Percentiles rank a stretch among this genome's conserved stretches.
Conservation (phyloP, 2,329 filamentous ascomycete genomes). For the Curvularia lunata region DNA sequence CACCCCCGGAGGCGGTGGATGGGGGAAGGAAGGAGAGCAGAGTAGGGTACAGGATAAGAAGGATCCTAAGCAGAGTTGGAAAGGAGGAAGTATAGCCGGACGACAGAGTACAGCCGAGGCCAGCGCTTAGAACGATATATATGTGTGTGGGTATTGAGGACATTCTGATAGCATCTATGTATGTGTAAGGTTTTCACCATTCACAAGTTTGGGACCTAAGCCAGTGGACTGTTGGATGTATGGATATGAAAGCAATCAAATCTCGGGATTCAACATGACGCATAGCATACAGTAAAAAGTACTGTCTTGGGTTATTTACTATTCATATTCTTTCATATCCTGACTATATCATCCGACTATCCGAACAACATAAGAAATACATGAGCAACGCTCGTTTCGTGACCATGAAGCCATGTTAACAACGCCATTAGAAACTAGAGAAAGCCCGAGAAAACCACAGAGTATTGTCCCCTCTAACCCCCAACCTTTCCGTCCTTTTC, state of each 20-base stretch:
- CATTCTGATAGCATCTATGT: too few relatives aligned
- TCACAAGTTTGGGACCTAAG: neutral
- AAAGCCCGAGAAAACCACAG: neutral
- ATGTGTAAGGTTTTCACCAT: neutral
- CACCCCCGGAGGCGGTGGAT: slow-evolving; percentile 81
- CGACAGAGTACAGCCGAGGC: slow-evolving; percentile 62
- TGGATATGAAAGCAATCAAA: neutral
- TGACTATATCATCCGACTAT: neutral
- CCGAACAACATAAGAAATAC: neutral
- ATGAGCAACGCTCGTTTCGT: neutral
- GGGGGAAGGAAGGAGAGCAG: slow-evolving; percentile 68
- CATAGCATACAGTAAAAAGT: neutral
- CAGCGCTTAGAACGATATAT: slow-evolving; percentile 22
- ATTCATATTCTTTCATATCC: neutral
- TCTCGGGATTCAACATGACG: neutral
- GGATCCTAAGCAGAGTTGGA: slow-evolving; percentile 68
- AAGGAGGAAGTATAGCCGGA: slow-evolving; percentile 63
- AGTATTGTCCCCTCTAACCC: neutral
- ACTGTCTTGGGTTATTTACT: neutral
- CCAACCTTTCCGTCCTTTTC: slow-evolving; percentile 15
- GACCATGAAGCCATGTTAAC: neutral
- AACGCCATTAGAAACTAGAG: neutral
- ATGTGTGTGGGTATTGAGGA: neutral
- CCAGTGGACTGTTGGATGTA: neutral
- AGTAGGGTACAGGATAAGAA: slow-evolving; percentile 56